Percentiles rank a stretch among this genome's conserved stretches.
These are phyloP conservation scores for Solanum rostratum DNA, from an alignment of 257 asterid genomes.

Conservation along the genomic window DNA sequence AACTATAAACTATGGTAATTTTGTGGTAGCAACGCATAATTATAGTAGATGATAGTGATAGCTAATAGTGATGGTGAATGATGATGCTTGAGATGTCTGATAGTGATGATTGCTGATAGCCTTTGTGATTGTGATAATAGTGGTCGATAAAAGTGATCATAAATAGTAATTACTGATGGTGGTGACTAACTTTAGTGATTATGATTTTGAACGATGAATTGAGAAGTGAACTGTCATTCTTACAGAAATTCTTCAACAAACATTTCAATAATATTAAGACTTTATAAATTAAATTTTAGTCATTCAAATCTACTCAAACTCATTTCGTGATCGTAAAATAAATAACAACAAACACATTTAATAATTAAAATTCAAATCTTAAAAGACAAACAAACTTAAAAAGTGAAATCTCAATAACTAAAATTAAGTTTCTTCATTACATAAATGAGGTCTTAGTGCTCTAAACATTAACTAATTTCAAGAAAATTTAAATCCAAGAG, in stretches of 20 bases:
- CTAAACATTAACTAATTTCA: not conserved
- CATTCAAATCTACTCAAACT: not conserved
- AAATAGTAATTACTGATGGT: not conserved
- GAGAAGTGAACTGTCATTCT: not conserved
- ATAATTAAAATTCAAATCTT: not conserved
- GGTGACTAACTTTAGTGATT: not conserved
- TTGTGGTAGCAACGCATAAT: not conserved
- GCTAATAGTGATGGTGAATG: not conserved
- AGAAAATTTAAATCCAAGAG: not conserved
- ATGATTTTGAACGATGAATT: no score
- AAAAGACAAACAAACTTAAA: not conserved
- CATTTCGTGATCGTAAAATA: not conserved
- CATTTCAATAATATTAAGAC: not conserved
- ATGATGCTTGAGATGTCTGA: not conserved
- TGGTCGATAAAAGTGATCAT: not conserved
- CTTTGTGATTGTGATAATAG: not conserved
- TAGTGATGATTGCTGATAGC: no score
- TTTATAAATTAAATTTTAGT: no score
- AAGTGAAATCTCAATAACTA: not conserved
- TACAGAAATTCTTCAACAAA: not conserved
- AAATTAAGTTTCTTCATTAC: not conserved
- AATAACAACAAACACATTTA: not conserved
- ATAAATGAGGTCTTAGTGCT: not conserved
- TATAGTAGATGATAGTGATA: not conserved
- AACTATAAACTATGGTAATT: no score